Conservation (phyloP, 2,329 filamentous ascomycete species). For the Penicillium sp. region DNA sequence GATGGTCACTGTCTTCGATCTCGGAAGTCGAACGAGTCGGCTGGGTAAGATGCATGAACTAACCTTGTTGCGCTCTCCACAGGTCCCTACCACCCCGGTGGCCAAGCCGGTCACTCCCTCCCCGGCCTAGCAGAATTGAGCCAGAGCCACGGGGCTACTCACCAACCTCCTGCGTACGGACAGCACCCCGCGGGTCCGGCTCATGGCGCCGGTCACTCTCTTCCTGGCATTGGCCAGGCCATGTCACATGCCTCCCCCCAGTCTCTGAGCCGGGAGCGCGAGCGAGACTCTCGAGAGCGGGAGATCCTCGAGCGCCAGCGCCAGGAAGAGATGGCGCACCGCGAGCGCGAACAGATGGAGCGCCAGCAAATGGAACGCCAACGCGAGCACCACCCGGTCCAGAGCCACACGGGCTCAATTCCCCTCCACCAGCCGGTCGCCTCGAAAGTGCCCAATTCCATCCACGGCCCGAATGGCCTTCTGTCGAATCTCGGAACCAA, state of each 20-base stretch:
- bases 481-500: slow-evolving; percentile 74
- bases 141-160: slow-evolving; percentile 50
- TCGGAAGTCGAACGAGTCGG: too few relatives aligned
- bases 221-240: slow-evolving; percentile 50
- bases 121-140: slow-evolving; percentile 55
- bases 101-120: slow-evolving; percentile 53
- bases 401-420: slow-evolving; percentile 85
- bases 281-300: slow-evolving; percentile 62
- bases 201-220: slow-evolving; percentile 45
- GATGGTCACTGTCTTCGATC: background rate
- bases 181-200: slow-evolving; percentile 48
- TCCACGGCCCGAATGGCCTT: slow-evolving; percentile 90
- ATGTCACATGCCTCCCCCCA: slow-evolving; percentile 52
- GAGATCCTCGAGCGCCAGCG: slow-evolving; percentile 56
- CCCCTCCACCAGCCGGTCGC: slow-evolving; percentile 95
- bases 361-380: slow-evolving; percentile 63
- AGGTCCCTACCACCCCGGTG: slow-evolving; percentile 51
- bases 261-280: slow-evolving; percentile 50
- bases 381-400: slow-evolving; percentile 71
- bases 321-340: slow-evolving; percentile 64
- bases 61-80: slow-evolving; percentile 23
- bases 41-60: slow-evolving; percentile 18
- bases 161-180: slow-evolving; percentile 51
- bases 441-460: slow-evolving; percentile 76
- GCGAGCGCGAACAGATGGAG: slow-evolving; percentile 61